Conservation (phyloP, 2,329 filamentous ascomycete genomes). For the Lachnum nothofagi region DNA sequence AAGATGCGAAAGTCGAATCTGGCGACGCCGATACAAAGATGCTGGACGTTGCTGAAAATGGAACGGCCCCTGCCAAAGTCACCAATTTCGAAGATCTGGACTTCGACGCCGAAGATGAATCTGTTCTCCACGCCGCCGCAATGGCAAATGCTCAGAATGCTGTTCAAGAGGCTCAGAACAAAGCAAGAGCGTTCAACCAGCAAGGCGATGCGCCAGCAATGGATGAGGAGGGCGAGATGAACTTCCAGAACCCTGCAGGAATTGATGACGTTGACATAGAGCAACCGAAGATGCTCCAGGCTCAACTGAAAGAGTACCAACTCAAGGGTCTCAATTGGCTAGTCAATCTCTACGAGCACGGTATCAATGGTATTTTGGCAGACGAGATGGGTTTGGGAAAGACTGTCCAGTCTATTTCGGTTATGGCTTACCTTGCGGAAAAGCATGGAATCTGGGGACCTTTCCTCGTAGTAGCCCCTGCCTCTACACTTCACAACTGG, state of each 20-base stretch:
- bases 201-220: constrained; percentile 59
- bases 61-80: constrained; percentile 62
- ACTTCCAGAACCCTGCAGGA: constrained; percentile 97
- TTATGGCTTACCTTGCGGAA: constrained; percentile 97
- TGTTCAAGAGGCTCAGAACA: constrained; percentile 88
- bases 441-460: constrained; percentile 98
- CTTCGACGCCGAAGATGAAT: constrained; percentile 93
- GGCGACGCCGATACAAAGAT: constrained; percentile 34
- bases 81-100: constrained; percentile 92
- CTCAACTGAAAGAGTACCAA: constrained; percentile 97
- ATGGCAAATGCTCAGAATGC: constrained; percentile 95
- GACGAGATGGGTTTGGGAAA: constrained; percentile 99
- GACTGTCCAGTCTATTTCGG: constrained; percentile 96
- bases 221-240: constrained; percentile 95
- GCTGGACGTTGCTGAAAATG: constrained; percentile 47
- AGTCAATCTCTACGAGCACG: constrained; percentile 97
- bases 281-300: constrained; percentile 88
- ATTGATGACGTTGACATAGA: constrained; percentile 90
- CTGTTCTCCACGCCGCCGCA: constrained; percentile 71
- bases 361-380: constrained; percentile 97
- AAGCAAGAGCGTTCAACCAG: constrained; percentile 88
- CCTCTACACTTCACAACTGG: constrained; percentile 97
- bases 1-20: constrained; percentile 41
- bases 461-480: constrained; percentile 91
- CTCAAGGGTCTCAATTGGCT: constrained; percentile 99